Evolutionary conservation across 176 grass and related monocot genomes (phyloP), one percentile per base, ranked within the genome.

Genomic region (Juncus effusus): DNA sequence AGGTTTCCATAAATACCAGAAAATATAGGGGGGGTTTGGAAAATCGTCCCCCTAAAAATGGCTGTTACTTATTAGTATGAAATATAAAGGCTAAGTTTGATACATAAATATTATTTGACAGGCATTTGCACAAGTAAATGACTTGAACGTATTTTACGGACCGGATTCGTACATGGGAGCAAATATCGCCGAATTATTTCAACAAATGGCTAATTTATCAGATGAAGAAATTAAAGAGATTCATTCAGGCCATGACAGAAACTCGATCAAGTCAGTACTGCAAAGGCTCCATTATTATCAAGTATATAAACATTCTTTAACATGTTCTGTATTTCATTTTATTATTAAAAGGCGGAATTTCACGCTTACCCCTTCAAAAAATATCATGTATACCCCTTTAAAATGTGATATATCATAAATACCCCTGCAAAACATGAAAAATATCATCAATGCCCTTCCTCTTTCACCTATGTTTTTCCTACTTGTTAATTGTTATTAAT

Each of bases 151-250:
- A 54, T 97, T 82, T 79, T 97, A 97, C 74, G 93, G 93, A 63
- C 93, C 93, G 77, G 93, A 97, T 89, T 97, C 93, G 61, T 97
- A 97, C 66, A 97, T 97, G 93, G 93, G 93, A 74, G 93, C 82
- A 36, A 97, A 97, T 75, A 97, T 97, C 74, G 88, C 63, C 3
- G 88, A 97, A 54, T 80, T 97, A 62, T 86, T 97, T 84, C 78
- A 83, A 54, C 86, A 90, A 77, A 97, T 97, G 93, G 62, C 72
- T 79, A 62, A 68, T 36, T 88, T 97, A 80, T 77, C 88, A 42
- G 93, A 92, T 82, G 85, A 84, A 83, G 93, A 97, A 76, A 92
- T 97, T n/a, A 67, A 78, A 82, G 69, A 70, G 70, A 84, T 97
- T 83, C 88, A 97, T 86, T 77, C 75, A 67, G 74, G 78, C 60